Evolutionary conservation across 2,329 filamentous ascomycete genomes (phyloP), one percentile per base, ranked within the genome.

Genomic region (Sporothrix curviconia): DNA sequence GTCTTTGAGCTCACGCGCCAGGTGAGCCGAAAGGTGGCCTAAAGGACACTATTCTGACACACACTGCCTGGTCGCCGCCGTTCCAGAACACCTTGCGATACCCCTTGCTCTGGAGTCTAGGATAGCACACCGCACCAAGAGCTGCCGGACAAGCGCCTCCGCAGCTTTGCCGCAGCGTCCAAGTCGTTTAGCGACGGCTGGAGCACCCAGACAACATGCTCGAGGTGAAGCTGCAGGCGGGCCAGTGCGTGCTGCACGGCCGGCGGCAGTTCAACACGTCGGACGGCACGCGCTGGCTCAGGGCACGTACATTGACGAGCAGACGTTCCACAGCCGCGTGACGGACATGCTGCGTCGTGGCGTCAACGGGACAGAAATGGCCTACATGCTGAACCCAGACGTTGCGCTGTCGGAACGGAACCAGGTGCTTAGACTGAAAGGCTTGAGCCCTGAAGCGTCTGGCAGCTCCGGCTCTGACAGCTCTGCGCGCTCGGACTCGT

Each of bases 241-340:
- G 92, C 3, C 89, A 96, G 66, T 95, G 90, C 68, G 91, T 95
- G n/a, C 71, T 95, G 67, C 94, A 97, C 74, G 92, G 91, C 0
- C 78, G 94, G 4, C 80, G 77, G 15, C 82, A 84, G 30, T 97
- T 97, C 70, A 84, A 92, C 67, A 72, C 77, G 0, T 72, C 72
- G 0, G 30, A 47, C 43, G 89, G 89, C 1, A 80, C 84, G 60
- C 78, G 92, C 54, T 95, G 90, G 89, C 72, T 97, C 56, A 88
- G 64, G 94, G 94, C 4, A 82, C 89, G 0, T 99, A 97, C 71
- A 78, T 96, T 28, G 82, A 87, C 61, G 65, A 70, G 4, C 70
- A 77, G 56, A 75, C 76, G 59, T 76, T 78, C 53, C 44, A 66
- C 11, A 77, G 74, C 59, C 63, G 59, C 47, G 40, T 64, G 19